These are phyloP conservation scores for Sequoiadendron giganteum DNA, from an alignment of 75 land plant species.

Conservation along the genomic window DNA sequence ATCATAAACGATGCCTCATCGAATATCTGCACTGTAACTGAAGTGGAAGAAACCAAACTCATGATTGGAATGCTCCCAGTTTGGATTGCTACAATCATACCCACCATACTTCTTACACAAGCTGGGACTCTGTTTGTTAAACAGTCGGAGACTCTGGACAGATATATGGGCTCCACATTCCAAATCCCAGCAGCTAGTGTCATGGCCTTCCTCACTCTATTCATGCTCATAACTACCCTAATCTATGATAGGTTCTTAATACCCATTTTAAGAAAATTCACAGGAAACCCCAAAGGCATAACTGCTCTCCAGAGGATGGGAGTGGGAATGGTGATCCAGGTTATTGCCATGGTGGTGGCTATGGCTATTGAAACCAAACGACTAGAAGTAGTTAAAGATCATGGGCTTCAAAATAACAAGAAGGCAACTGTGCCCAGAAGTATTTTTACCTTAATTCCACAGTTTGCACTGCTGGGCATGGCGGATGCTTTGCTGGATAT, in stretches of 20 bases:
- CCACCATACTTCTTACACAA: conserved; percentile 39
- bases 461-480: conserved; percentile 56
- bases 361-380: conserved; percentile 30
- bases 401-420: conserved; percentile 12
- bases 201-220: conserved; percentile 45
- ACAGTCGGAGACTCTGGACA: conserved; percentile 66
- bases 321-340: conserved; percentile 37
- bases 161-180: conserved; percentile 50
- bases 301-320: conserved; percentile 58
- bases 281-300: conserved; percentile 55
- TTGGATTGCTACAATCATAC: conserved; percentile 49
- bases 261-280: conserved; percentile 33
- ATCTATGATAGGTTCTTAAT: conserved; percentile 58
- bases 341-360: conserved; percentile 39
- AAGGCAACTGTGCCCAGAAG: not conserved
- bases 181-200: conserved; percentile 71
- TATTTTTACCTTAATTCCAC: conserved; percentile 42
- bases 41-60: conserved; percentile 65
- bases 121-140: conserved; percentile 46
- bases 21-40: conserved; percentile 56
- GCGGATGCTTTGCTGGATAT: conserved; percentile 67
- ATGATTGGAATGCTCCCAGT: conserved; percentile 51
- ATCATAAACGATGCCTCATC: conserved; percentile 19
- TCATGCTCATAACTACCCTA: conserved; percentile 53
- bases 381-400: conserved; percentile 20